These are phyloP conservation scores for Colletotrichum shisoi DNA, from an alignment of 2,329 filamentous ascomycete species.

Conservation along the genomic window DNA sequence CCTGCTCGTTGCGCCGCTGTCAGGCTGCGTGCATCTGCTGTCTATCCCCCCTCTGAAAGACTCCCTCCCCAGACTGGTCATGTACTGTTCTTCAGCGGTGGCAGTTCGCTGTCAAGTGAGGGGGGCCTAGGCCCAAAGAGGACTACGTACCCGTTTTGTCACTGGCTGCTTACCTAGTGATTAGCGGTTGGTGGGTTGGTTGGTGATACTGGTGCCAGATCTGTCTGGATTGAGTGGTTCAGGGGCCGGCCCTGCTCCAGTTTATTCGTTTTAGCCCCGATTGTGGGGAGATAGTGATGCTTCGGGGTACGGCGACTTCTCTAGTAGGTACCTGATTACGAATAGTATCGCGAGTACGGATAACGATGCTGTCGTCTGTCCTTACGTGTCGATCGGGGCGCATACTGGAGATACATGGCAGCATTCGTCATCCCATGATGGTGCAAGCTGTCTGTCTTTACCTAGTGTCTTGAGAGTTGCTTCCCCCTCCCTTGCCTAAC, in stretches of 20 bases:
- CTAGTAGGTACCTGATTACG: too few relatives aligned
- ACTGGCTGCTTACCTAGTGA: not conserved
- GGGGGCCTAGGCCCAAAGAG: constrained; percentile 5
- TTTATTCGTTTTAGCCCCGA: constrained; percentile 32
- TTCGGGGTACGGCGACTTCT: not conserved
- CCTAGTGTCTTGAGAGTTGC: too few relatives aligned
- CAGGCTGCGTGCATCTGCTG: not conserved
- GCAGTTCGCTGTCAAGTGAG: constrained; percentile 18
- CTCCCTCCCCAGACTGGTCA: too few relatives aligned
- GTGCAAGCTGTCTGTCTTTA: too few relatives aligned
- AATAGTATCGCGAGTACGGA: not conserved
- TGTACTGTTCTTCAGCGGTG: constrained; percentile 18
- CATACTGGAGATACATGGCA: constrained; percentile 2
- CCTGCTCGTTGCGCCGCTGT: not conserved
- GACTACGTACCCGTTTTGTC: constrained; percentile 24
- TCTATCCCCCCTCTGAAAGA: too few relatives aligned
- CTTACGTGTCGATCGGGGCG: constrained; percentile 14
- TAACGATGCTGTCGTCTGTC: not conserved
- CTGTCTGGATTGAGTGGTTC: constrained; percentile 15
- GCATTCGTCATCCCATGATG: constrained; percentile 5
- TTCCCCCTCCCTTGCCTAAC: not conserved
- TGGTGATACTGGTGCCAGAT: constrained; percentile 17
- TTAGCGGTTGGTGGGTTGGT: too few relatives aligned
- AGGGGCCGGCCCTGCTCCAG: not conserved
- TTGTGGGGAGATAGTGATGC: constrained; percentile 17